Evolutionary conservation across 352 stramenopile species (phyloP), one percentile per base, ranked within the genome.

Genomic region (Aphanomyces astaci): DNA sequence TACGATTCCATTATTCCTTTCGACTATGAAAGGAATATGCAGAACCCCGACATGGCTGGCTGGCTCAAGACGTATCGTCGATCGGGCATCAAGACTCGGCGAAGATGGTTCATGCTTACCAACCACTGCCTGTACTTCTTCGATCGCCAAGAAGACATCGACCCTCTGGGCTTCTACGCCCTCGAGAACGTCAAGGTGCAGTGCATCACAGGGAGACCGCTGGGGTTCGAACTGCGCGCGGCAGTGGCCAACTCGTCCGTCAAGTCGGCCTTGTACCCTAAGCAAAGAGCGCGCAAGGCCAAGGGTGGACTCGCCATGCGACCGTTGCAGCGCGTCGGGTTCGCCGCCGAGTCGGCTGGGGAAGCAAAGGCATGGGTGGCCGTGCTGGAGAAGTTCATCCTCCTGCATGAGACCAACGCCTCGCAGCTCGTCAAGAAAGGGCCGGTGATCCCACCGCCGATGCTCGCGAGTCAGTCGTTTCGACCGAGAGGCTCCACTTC

Each of bases 121-220:
- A 45, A 24, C 2, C 39, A 68, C 43, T 68, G 62, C 51, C 27
- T 68, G 3, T 68, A 68, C 43, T 68, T 68, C 36, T 68, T 68
- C 25, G 22, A 60, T 2, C 22, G 27, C 22, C 24, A 68, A 53
- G 22, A 59, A 3, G 62, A 53, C 7, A 49, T 68, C 19, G 62
- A 68, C n/a, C 62, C 62, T 9, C 22, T 45, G 4, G 62, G 62
- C 24, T 68, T 68, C 39, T 68, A 52, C 51, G 7, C 62, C 4
- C 62, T 68, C 36, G 62, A 68, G 27, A 68, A 68, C 33, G 62
- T 68, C 19, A 27, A 25, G n/a, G 51, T 68, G 11, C 28, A n/a
- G 2, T 3, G 19, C 17, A 59, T 32, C 13, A 9, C 3, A 17
- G n/a, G 30, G 3, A 43, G 43, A 2, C 62, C 30, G 46, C 17